Evolutionary conservation across 768 basidiomycete species (phyloP).

Genomic region (Russula dissimulans): DNA sequence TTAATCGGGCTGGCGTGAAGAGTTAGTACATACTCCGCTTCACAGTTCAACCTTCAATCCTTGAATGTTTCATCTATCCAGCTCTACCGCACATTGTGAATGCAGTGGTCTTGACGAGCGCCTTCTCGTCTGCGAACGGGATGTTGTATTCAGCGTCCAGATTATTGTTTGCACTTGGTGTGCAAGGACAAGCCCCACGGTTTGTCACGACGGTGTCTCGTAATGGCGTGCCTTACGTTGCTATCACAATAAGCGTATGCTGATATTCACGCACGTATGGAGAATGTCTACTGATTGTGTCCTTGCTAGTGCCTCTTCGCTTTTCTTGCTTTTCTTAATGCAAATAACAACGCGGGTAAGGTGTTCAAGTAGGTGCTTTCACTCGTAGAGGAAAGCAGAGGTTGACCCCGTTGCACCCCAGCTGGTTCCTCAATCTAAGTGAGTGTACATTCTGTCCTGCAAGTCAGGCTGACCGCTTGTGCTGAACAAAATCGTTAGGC

Average conservation of each 20-base stretch:
- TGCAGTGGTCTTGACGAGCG: constrained; percentile 16
- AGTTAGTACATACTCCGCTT: neutral
- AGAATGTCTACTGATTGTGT: neutral
- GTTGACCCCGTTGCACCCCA: neutral
- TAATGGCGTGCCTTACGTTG: constrained; percentile 15
- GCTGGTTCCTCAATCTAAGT: constrained; percentile 18
- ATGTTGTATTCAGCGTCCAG: constrained; percentile 18
- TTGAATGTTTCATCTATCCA: neutral
- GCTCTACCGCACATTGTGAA: constrained; percentile 19
- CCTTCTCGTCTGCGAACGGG: constrained; percentile 18
- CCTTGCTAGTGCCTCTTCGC: constrained; percentile 9
- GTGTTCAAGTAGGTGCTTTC: constrained; percentile 13
- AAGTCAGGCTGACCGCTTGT: neutral
- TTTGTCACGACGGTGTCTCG: constrained; percentile 8
- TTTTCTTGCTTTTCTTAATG: constrained; percentile 18
- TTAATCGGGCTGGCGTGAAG: constrained; percentile 17
- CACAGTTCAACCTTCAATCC: neutral
- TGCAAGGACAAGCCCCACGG: constrained; percentile 16
- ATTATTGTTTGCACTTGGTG: constrained; percentile 14
- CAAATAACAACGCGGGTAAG: constrained; percentile 1
- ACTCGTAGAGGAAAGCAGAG: neutral
- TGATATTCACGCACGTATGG: neutral
- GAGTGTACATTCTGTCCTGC: neutral
- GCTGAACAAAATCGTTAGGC: constrained; percentile 5
- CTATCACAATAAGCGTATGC: constrained; percentile 8